Evolutionary conservation across 345 rosid species (phyloP).

Genomic region (Sonneratia alba): DNA sequence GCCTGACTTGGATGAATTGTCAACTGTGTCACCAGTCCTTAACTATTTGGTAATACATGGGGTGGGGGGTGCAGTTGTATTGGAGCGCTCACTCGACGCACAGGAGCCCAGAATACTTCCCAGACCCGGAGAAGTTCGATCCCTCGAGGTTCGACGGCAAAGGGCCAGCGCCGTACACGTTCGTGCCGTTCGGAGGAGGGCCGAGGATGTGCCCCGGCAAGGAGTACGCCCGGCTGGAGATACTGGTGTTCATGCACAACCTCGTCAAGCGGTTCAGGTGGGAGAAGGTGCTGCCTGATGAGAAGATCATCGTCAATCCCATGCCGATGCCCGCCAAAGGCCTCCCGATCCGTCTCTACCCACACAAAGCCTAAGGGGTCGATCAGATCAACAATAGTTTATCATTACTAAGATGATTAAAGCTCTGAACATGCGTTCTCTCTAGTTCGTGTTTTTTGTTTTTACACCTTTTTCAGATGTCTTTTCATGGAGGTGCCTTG

Average conservation of each 20-base stretch:
- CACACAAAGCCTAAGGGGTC: constrained; percentile 14
- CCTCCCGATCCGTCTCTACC: constrained; percentile 23
- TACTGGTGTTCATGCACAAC: constrained; percentile 30
- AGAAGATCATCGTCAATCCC: constrained; percentile 27
- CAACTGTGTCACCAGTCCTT: too few species aligned
- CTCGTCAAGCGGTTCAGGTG: constrained; percentile 24
- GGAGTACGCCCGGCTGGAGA: constrained; percentile 16
- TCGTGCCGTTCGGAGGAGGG: constrained; percentile 19
- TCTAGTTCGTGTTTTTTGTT: too few species aligned
- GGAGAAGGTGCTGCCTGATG: constrained; percentile 16
- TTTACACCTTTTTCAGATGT: too few species aligned
- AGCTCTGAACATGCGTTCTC: too few species aligned
- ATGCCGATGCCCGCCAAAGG: constrained; percentile 26
- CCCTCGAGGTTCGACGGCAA: constrained; percentile 22
- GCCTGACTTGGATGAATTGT: too few species aligned
- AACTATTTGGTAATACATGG: too few species aligned
- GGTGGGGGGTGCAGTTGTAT: constrained; percentile 12
- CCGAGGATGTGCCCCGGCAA: too few species aligned
- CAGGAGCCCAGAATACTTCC: constrained; percentile 15
- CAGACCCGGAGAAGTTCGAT: constrained; percentile 25
- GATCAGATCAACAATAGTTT: too few species aligned
- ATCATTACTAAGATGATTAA: too few species aligned
- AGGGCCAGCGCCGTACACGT: constrained; percentile 29
- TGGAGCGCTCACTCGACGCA: constrained; percentile 28
- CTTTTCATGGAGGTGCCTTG: not conserved